Conservation (phyloP, 257 asterid species). For the Misopates orontium region DNA sequence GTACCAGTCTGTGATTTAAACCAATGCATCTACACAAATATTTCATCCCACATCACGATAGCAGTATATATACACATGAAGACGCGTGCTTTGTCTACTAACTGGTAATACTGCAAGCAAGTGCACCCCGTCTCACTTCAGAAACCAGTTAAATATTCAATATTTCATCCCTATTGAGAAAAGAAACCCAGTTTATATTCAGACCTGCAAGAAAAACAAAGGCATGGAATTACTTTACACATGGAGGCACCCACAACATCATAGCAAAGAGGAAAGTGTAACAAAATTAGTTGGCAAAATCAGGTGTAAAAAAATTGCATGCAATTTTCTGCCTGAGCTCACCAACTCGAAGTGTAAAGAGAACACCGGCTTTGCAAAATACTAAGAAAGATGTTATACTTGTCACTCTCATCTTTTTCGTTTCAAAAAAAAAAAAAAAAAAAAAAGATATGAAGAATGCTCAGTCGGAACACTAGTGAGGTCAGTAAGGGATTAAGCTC, state of each 20-base stretch:
- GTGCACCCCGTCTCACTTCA: slow-evolving; percentile 21
- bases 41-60: neutral
- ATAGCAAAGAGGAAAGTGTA: neutral
- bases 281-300: slow-evolving; percentile 2
- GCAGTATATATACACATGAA: slow-evolving; percentile 22
- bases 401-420: neutral
- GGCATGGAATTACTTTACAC: neutral
- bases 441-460: neutral
- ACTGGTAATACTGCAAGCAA: neutral
- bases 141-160: slow-evolving; percentile 27
- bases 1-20: slow-evolving; percentile 8
- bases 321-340: neutral
- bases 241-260: neutral
- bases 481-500: slow-evolving; percentile 17
- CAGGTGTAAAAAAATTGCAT: neutral
- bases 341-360: neutral
- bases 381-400: neutral
- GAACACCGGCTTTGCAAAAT: neutral
- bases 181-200: neutral
- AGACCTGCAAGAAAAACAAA: slow-evolving; percentile 5
- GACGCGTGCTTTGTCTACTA: slow-evolving; percentile 1
- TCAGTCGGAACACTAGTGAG: slow-evolving; percentile 2
- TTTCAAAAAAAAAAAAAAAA: neutral
- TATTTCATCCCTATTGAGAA: slow-evolving; percentile 10
- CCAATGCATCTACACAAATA: slow-evolving; percentile 13